Evolutionary conservation across 805 yeast genomes (phyloP).

Genomic region (Kodamaea kaohsiungensis): DNA sequence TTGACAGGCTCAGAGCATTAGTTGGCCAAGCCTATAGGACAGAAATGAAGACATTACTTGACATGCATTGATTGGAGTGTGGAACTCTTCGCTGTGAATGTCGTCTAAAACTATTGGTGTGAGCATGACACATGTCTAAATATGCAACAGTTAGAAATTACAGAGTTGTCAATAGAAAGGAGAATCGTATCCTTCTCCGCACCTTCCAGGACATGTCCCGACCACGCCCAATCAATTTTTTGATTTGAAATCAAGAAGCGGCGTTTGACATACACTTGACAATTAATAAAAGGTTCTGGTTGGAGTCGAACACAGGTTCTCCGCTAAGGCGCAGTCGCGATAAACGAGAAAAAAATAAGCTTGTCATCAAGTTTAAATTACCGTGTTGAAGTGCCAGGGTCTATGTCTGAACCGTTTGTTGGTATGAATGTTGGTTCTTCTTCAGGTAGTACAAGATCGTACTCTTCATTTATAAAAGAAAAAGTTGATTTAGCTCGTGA

Average conservation of each 20-base stretch:
- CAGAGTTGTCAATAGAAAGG: neutral
- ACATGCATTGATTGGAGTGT: neutral
- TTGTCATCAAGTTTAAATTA: neutral
- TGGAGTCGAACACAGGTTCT: neutral
- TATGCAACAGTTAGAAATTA: neutral
- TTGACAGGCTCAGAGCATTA: neutral
- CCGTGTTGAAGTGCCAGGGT: neutral
- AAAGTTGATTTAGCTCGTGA: constrained; percentile 6
- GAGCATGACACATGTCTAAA: neutral
- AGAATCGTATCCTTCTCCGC: neutral
- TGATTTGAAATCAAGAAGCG: neutral
- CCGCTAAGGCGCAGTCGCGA: neutral
- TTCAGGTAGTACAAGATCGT: neutral
- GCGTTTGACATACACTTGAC: neutral
- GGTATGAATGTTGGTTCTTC: neutral
- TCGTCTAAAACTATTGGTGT: neutral
- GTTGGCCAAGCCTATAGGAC: neutral
- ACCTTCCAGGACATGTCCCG: neutral
- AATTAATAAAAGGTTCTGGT: neutral
- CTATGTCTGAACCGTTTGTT: neutral
- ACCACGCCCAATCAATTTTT: neutral
- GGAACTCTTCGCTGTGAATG: neutral
- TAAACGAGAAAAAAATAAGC: neutral
- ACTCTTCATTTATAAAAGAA: constrained; percentile 8
- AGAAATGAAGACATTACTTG: neutral